phyloP scores from a whole-genome alignment of 2,329 filamentous ascomycete genomes.

The Fusarium burgessii region DNA sequence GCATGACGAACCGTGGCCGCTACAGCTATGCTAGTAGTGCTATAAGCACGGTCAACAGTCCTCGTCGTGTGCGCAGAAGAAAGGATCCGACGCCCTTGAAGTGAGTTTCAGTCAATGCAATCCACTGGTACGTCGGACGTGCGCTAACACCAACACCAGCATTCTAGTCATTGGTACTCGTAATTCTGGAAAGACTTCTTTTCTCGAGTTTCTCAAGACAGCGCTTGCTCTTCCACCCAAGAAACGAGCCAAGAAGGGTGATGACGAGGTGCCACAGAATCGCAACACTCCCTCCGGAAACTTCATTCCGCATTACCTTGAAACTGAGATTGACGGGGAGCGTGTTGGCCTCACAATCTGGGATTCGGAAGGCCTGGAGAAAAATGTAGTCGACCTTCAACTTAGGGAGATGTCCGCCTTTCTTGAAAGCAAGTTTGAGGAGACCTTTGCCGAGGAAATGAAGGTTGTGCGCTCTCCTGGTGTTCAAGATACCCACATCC shows the following conservation, averaged over 20 bases:
- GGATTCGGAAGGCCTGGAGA: conserved; percentile 96
- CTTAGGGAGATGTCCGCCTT: conserved; percentile 91
- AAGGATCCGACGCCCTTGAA: conserved; percentile 99
- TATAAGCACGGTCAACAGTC: conserved; percentile 91
- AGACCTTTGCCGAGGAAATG: conserved; percentile 97
- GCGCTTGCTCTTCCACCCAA: conserved; percentile 85
- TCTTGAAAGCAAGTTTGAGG: conserved; percentile 97
- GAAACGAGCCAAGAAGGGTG: conserved; percentile 72
- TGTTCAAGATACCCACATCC: conserved; percentile 95
- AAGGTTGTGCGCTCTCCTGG: conserved; percentile 95
- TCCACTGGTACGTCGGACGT: neutral
- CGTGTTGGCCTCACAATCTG: conserved; percentile 92
- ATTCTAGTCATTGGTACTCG: conserved; percentile 90
- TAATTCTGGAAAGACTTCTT: conserved; percentile 93
- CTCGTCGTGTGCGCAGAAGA: conserved; percentile 88
- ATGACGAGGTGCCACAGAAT: conserved; percentile 70
- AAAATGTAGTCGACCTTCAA: conserved; percentile 94
- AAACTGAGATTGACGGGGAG: conserved; percentile 94
- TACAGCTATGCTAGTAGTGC: conserved; percentile 97
- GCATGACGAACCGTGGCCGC: conserved; percentile 95
- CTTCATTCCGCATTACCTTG: conserved; percentile 89
- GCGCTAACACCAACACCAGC: conserved; percentile 60
- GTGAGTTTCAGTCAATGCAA: conserved; percentile 68
- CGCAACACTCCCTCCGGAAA: conserved; percentile 69
- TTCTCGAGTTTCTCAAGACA: conserved; percentile 93